Conservation (phyloP, 2,329 filamentous ascomycete species). For the Torrubiella hemipterigena region DNA sequence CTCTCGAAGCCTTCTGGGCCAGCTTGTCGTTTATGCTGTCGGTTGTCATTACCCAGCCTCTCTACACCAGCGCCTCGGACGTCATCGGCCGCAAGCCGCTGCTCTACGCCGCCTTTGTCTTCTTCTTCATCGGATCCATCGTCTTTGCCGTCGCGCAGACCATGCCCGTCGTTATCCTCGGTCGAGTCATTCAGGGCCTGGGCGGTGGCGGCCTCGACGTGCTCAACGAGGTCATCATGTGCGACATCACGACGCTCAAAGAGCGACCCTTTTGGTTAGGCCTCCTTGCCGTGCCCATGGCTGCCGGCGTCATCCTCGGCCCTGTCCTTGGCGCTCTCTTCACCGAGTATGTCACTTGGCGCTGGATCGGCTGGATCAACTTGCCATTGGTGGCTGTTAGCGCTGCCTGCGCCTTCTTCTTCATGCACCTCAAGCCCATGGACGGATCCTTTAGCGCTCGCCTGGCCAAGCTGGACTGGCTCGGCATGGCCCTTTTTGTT, state of each 20-base stretch:
- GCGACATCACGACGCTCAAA: slow-evolving; percentile 20
- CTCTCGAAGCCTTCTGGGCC: slow-evolving; percentile 57
- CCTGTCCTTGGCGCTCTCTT: slow-evolving; percentile 16
- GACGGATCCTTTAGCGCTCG: slow-evolving; percentile 1
- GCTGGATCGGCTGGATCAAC: slow-evolving; percentile 23
- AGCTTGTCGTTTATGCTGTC: slow-evolving; percentile 58
- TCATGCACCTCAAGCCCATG: slow-evolving; percentile 9
- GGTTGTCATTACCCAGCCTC: slow-evolving; percentile 46
- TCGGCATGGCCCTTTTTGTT: slow-evolving; percentile 15
- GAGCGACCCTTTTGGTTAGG: slow-evolving; percentile 17
- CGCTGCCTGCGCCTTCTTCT: slow-evolving; percentile 11
- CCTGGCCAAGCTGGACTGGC: slow-evolving; percentile 21
- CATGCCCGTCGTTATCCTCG: slow-evolving; percentile 17
- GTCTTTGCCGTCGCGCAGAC: slow-evolving; percentile 19
- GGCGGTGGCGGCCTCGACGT: slow-evolving; percentile 20
- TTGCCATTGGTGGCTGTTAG: slow-evolving; percentile 14
- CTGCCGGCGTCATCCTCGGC: slow-evolving; percentile 11
- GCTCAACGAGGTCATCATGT: slow-evolving; percentile 16
- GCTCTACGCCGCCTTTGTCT: slow-evolving; percentile 14
- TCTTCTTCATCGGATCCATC: slow-evolving; percentile 28
- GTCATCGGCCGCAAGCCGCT: slow-evolving; percentile 19
- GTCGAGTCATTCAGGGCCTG: slow-evolving; percentile 19
- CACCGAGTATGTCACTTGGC: slow-evolving; percentile 12
- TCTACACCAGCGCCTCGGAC: slow-evolving; percentile 19
- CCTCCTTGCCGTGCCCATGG: slow-evolving; percentile 12